Conservation (phyloP, 2,329 filamentous ascomycete species). For the Lachnellula occidentalis region DNA sequence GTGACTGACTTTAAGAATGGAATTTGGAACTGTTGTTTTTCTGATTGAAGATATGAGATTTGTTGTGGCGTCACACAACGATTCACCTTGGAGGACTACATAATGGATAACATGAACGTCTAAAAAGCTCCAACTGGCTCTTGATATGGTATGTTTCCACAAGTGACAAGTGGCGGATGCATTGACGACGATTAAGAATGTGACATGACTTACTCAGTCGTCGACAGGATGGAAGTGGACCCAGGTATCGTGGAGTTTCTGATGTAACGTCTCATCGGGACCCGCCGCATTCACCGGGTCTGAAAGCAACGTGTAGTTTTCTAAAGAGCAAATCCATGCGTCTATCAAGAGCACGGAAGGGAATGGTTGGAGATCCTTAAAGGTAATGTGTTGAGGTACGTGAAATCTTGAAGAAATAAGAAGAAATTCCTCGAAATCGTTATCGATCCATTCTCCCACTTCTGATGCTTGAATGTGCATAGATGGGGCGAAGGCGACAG, state of each 20-base stretch:
- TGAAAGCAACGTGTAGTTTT: constrained; percentile 17
- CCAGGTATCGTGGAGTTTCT: constrained; percentile 4
- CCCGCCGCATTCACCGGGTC: constrained; percentile 12
- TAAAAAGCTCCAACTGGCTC: constrained; percentile 7
- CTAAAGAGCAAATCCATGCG: not conserved
- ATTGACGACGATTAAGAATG: constrained; percentile 6
- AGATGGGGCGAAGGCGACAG: too few species aligned
- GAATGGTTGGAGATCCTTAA: not conserved
- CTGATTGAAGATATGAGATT: not conserved
- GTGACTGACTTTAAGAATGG: constrained; percentile 3
- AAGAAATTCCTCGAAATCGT: too few species aligned
- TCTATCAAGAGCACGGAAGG: not conserved
- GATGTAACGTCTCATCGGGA: constrained; percentile 26
- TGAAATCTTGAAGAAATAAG: too few species aligned
- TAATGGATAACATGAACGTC: constrained; percentile 18
- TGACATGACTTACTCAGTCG: constrained; percentile 13
- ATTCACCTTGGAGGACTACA: constrained; percentile 18
- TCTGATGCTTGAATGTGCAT: too few species aligned
- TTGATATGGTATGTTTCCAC: constrained; percentile 9
- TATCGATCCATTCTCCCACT: too few species aligned
- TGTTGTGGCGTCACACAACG: constrained; percentile 11
- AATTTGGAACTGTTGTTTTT: not conserved
- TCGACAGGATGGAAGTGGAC: not conserved
- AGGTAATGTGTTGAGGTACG: too few species aligned
- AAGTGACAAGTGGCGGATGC: not conserved